Conservation (phyloP, 805 yeast genomes). For the Wickerhamomyces mucosus region DNA sequence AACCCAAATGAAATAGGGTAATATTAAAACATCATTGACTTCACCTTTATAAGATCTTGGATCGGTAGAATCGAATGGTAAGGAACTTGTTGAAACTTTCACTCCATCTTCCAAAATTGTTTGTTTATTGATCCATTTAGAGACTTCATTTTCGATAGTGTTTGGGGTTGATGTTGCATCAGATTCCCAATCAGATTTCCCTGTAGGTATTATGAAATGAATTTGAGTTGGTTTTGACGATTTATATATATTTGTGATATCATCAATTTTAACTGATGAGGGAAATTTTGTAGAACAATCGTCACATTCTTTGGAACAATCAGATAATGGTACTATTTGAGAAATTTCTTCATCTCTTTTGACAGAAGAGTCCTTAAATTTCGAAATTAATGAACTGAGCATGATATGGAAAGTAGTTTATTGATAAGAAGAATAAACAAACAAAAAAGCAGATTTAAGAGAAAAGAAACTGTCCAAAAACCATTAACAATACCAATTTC, state of each 20-base stretch:
- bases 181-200: constrained; percentile 76
- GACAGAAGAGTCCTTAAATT: background rate
- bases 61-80: constrained; percentile 38
- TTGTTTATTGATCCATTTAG: constrained; percentile 27
- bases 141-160: constrained; percentile 37
- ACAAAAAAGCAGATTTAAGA: too few species aligned
- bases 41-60: constrained; percentile 32
- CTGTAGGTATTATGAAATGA: constrained; percentile 78
- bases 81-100: constrained; percentile 45
- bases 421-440: too few species aligned
- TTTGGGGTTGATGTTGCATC: constrained; percentile 47
- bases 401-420: too few species aligned
- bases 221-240: constrained; percentile 59
- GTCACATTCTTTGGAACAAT: constrained; percentile 44
- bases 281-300: constrained; percentile 49
- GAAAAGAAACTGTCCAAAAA: background rate
- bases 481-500: background rate
- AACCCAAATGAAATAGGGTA: constrained; percentile 73
- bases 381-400: background rate
- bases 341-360: constrained; percentile 23
- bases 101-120: constrained; percentile 23
- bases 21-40: constrained; percentile 50
- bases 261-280: constrained; percentile 34
- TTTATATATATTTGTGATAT: constrained; percentile 36
- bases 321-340: constrained; percentile 33